Base-by-base conservation (phyloP, 139 green algal species). In the Picochlorum sp. region DNA sequence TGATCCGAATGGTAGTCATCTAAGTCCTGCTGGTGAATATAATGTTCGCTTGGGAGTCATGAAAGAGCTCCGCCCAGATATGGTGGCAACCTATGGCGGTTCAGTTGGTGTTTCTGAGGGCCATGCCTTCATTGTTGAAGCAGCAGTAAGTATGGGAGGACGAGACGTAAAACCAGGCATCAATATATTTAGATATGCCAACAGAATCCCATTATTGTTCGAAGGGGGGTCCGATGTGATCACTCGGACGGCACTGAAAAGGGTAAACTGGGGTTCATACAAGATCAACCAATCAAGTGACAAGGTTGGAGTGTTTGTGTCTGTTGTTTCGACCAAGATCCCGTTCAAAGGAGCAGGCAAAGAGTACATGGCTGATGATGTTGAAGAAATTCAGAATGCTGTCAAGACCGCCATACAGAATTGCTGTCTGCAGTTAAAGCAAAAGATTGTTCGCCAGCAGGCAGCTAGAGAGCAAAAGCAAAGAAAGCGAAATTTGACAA, bases 261-360 rank as follows among this genome's bases (percentile, higher is more conserved):
- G 86, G 47, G 89, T 98, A 63, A 94, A 91, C 64, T 98, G 91
- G 91, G 59, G 26, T 8, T 52, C 70, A 4, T 98, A 98, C 85
- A 97, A 97, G 69, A 98, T 98, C 72, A 95, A 96, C 68, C 81
- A 89, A 50, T 57, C 55, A 45, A 77, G 59, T 1, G 90, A 97
- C 74, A 89, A 86, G 63, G 78, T 95, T 22, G 89, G 91, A 33
- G 89, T 97, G n/a, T 98, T 97, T 74, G 91, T 97, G 33, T 87
- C 67, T 63, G 85, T 98, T 24, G 88, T 97, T n/a, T 88, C 71
- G 65, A 98, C 91, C 55, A 96, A 96, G 65, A 98, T 98, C 57
- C 91, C 91, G 5, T 98, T 96, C 89, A 98, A 98, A 72, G 88
- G 88, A 20, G 86, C 87, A 14, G 88, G 88, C 50, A 98, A 98